Evolutionary conservation across 164 flowering plant genomes (phyloP), one percentile per base, ranked within the genome.

Genomic region (Liquidambar formosana): DNA sequence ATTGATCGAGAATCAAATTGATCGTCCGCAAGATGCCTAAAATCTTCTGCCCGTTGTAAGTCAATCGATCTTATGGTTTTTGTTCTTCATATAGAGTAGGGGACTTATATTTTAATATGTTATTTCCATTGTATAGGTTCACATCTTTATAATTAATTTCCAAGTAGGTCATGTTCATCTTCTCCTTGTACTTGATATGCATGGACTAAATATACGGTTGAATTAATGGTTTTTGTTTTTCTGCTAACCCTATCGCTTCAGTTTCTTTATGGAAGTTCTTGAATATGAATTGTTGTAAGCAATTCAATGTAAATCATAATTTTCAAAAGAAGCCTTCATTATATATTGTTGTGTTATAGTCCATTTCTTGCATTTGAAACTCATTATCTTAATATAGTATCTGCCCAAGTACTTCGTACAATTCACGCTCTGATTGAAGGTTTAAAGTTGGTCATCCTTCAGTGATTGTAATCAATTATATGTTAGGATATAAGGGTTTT

Each of bases 11-110:
- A 47, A 15, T 1, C 4, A 62, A 43, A 19, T 14, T 54, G 48
- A 51, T 41, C 33, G n/a, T 38, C 57, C 27, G 49, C 57, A 57
- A 60, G 48, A 19, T 47, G 69, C 43, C 57, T 57, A 28, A 22
- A n/a, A 43, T 13, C 44, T 70, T 27, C 57, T 46, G 28, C 18
- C 12, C 25, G 16, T 14, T 28, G 72, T 69, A 61, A 69, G 72
- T 61, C n/a, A n/a, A n/a, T 51, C 14, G n/a, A 59, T 19, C n/a
- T 8, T 51, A 18, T 28, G 1, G 0, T 27, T 15, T 16, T 58
- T 10, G 10, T 58, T 28, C 43, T 58, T 27, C 44, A 16, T 0
- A 27, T 27, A n/a, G 43, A 27, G n/a, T 12, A 27, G 10, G 5
- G 19, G 9, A 27, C 4, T 13, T n/a, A 13, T 12, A 52, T 33